Evolutionary conservation across 352 stramenopile genomes (phyloP).

Genomic region (Phytophthora fragariae): DNA sequence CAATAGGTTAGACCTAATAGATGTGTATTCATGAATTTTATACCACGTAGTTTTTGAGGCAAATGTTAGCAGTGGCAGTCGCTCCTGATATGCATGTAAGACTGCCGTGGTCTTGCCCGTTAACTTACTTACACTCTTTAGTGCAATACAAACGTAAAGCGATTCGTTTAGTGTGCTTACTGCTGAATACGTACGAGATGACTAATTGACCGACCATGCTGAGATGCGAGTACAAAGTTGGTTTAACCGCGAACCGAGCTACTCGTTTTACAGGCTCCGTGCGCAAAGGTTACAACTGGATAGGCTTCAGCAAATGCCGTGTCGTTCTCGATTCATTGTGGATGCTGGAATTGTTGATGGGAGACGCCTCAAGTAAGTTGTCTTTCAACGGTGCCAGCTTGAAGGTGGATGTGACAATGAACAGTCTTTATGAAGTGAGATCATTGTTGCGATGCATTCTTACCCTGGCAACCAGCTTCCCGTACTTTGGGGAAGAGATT

Average conservation of each 20-base stretch:
- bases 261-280: slow-evolving; percentile 24
- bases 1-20: slow-evolving; percentile 6
- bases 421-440: background rate
- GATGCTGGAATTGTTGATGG: background rate
- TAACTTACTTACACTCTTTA: too few relatives aligned
- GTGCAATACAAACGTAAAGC: too few relatives aligned
- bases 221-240: background rate
- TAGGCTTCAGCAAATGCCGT: slow-evolving; percentile 23
- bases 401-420: background rate
- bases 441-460: background rate
- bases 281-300: slow-evolving; percentile 15
- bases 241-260: slow-evolving; percentile 6
- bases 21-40: background rate
- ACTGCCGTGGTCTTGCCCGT: too few relatives aligned
- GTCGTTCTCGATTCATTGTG: slow-evolving; percentile 1
- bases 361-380: background rate
- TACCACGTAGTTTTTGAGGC: slow-evolving; percentile 7
- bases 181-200: background rate
- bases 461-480: too few relatives aligned
- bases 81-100: too few relatives aligned
- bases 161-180: background rate
- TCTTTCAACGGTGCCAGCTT: background rate
- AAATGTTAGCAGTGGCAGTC: background rate
- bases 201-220: background rate
- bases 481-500: too few relatives aligned